Percentiles rank a stretch among this genome's conserved stretches.
Conservation (phyloP, 2,329 filamentous ascomycete genomes). For the Tolypocladium ovalisporum region DNA sequence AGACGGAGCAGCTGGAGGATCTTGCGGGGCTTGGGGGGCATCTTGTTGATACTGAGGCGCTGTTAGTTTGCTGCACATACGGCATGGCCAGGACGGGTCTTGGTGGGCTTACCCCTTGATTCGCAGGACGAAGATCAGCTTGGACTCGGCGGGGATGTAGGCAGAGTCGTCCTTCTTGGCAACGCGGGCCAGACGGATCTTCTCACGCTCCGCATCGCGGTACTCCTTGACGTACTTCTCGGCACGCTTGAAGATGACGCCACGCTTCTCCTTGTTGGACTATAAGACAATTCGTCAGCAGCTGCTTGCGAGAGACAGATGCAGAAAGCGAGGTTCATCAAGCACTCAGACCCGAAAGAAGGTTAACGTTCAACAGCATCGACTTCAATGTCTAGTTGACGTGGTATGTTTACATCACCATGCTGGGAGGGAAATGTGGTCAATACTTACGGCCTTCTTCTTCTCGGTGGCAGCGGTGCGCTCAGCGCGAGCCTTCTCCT, state of each 20-base stretch:
- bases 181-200: slow-evolving; percentile 81
- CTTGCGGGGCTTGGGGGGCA: slow-evolving; percentile 99
- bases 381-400: slow-evolving; percentile 82
- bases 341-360: slow-evolving; percentile 97
- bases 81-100: no score
- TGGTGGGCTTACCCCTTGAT: slow-evolving; percentile 76
- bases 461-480: slow-evolving; percentile 68
- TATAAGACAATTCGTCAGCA: slow-evolving; percentile 36
- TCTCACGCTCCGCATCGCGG: slow-evolving; percentile 95
- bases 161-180: slow-evolving; percentile 88
- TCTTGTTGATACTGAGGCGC: slow-evolving; percentile 92
- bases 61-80: slow-evolving; percentile 1
- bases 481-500: slow-evolving; percentile 97
- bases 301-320: slow-evolving; percentile 6
- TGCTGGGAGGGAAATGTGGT: slow-evolving; percentile 16
- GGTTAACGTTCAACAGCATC: slow-evolving; percentile 97
- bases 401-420: slow-evolving; percentile 81
- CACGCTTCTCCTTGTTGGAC: slow-evolving; percentile 98
- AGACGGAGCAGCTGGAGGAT: slow-evolving; percentile 98
- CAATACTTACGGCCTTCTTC: slow-evolving; percentile 76
- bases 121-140: slow-evolving; percentile 94
- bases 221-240: slow-evolving; percentile 99
- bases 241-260: slow-evolving; percentile 98
- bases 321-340: slow-evolving; percentile 13
- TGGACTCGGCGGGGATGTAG: slow-evolving; percentile 89